These are phyloP conservation scores for Neurospora intermedia DNA, from an alignment of 495 filamentous ascomycete genomes.

Conservation along the genomic window DNA sequence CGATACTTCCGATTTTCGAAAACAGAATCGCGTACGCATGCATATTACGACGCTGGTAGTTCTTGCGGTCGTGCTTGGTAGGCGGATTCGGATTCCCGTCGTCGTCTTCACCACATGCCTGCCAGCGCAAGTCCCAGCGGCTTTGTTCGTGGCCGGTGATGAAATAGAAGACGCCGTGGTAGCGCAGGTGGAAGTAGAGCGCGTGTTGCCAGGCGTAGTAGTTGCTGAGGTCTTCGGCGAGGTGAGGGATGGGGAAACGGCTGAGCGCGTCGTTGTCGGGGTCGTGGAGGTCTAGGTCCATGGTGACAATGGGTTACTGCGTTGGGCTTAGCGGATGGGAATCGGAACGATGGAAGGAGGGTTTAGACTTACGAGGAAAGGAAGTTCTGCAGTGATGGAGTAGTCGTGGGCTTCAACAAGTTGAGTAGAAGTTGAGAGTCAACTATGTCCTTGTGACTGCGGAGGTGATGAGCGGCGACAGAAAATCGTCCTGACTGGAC, in stretches of 20 bases:
- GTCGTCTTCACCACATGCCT: no score
- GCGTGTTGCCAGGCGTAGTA: background rate
- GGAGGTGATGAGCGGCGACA: background rate
- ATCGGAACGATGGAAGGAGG: background rate
- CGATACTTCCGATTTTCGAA: background rate
- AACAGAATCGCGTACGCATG: background rate
- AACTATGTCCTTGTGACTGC: background rate
- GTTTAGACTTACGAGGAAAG: background rate
- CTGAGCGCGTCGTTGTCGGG: background rate
- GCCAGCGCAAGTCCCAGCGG: background rate
- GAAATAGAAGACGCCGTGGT: background rate
- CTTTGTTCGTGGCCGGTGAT: background rate
- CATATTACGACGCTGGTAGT: background rate
- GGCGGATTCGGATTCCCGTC: background rate
- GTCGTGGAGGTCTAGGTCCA: background rate
- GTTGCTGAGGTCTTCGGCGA: background rate
- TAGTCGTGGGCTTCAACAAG: background rate
- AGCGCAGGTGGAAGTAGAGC: background rate
- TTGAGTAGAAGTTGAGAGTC: background rate
- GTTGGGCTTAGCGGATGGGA: accelerated
- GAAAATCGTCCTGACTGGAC: no score
- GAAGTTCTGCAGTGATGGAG: background rate
- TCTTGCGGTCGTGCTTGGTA: background rate
- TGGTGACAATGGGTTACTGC: background rate
- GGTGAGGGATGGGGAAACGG: background rate